Evolutionary conservation across 441 rosid species (phyloP).

Genomic region (Pelargonium myrrhifolium): DNA sequence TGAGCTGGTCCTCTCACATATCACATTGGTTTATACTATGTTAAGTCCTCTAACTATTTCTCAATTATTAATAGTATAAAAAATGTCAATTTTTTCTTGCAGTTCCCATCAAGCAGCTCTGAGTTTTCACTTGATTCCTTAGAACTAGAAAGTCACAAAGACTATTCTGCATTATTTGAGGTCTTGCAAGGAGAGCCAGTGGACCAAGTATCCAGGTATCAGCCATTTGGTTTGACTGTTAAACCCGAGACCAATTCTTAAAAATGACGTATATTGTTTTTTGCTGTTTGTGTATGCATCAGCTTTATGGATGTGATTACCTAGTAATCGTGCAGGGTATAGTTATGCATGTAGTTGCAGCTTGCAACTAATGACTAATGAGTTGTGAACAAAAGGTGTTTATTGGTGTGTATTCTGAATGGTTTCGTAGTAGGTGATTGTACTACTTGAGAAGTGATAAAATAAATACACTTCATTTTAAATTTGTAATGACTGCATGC

Average conservation of each 20-base stretch:
- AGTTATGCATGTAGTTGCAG: not conserved
- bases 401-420: not conserved
- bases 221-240: conserved; percentile 13
- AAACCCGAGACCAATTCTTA: conserved; percentile 12
- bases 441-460: not conserved
- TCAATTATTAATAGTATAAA: not conserved
- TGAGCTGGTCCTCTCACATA: no score
- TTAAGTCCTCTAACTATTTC: not conserved
- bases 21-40: conserved; percentile 2
- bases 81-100: conserved; percentile 32
- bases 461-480: not conserved
- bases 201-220: conserved; percentile 60
- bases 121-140: conserved; percentile 51
- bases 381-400: not conserved
- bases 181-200: conserved; percentile 54
- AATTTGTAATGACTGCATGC: no score
- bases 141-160: conserved; percentile 60
- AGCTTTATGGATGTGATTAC: not conserved
- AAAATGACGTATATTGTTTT: not conserved
- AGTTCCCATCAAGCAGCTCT: conserved; percentile 74
- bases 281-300: not conserved
- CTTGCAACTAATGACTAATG: not conserved
- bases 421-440: not conserved
- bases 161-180: conserved; percentile 49
- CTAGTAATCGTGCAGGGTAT: not conserved